Evolutionary conservation across 257 asterid genomes (phyloP), one percentile per base, ranked within the genome.

Genomic region (Ajuga chamaepitys): DNA sequence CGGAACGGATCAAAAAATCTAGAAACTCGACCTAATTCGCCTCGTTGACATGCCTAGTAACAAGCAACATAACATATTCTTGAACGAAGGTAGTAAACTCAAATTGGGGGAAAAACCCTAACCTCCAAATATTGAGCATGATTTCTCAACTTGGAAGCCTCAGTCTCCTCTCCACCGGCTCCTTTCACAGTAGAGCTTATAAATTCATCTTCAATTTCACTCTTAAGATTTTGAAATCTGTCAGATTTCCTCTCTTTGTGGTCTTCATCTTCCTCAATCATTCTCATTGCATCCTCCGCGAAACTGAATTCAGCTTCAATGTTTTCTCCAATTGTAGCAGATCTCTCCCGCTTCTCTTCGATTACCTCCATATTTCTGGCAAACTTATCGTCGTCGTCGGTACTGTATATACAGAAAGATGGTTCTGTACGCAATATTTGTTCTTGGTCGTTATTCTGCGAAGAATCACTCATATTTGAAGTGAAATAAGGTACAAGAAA

Each of bases 91-190:
- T 5, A 35, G 9, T 2, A 41, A 53, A 25, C 41, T 25, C 8
- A 26, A 26, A 17, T 41, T 14, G 25, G 9, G 18, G 37, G 41
- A 55, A 56, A 40, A 32, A 25, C n/a, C 72, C 82, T 18, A 35
- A 93, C 99, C 96, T 80, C 81, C 65, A 89, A 76, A 81, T 78
- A 67, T 35, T 78, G 86, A 65, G 95, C 97, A 75, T 82, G 84
- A 40, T 79, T 83, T 66, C 77, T 86, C 76, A 85, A 73, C 38
- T 68, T 57, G 4, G 59, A 30, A 44, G 52, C 34, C 37, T 46
- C 74, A 60, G 2, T 22, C 40, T 66, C 80, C 37, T 35, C 35
- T 41, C 52, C 75, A 12, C 58, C 64, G 2, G 9, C 69, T 38
- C 24, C 64, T 12, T 51, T 44, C 9, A 14, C 37, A n/a, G n/a